Evolutionary conservation across 495 filamentous ascomycete species (phyloP), one percentile per base, ranked within the genome.

Genomic region (Penicillium samsonianum): DNA sequence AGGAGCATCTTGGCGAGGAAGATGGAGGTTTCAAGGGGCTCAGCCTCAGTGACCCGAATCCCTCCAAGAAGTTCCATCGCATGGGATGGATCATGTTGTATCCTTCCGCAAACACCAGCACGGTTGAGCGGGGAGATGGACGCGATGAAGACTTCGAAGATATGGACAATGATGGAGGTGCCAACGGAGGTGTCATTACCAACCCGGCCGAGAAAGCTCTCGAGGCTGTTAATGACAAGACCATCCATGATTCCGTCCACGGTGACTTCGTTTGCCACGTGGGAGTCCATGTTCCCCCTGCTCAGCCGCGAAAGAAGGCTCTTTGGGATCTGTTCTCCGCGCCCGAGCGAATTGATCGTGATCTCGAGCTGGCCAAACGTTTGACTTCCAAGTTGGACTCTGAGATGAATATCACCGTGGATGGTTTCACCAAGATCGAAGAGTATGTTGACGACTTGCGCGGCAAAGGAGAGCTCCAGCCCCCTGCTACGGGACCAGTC

Each of bases 21-120:
- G 86, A 92, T 58, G 91, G 92, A 53, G 91, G 92, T 0, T 92
- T 89, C 76, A 93, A 90, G 67, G 95, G 89, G 86, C 79, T 96
- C 9, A 96, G 91, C 53, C 80, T 98, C 41, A 96, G 91, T 67
- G 94, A 99, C 67, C 94, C 94, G 0, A 99, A 98, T 65, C 93
- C 95, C 0, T 85, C 88, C 57, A 99, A 99, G 75, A 89, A 95
- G 60, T 99, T 89, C 64, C 94, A 99, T 67, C 87, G 94, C 2
- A 99, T 99, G 78, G 94, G 95, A 20, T 99, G 92, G 92, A 91
- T 99, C 55, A 96, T 98, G 82, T 79, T 99, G 8, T 79, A 97
- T 68, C 89, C 91, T 40, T 84, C 86, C 12, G 76, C 85, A 2
- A 90, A 95, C 38, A 77, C 79, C 20, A 69, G 77, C 12, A 65